Percentiles rank a stretch among this genome's conserved stretches.
Evolutionary conservation across 352 stramenopile species (phyloP).

Genomic region (Pythium phragmiticola): DNA sequence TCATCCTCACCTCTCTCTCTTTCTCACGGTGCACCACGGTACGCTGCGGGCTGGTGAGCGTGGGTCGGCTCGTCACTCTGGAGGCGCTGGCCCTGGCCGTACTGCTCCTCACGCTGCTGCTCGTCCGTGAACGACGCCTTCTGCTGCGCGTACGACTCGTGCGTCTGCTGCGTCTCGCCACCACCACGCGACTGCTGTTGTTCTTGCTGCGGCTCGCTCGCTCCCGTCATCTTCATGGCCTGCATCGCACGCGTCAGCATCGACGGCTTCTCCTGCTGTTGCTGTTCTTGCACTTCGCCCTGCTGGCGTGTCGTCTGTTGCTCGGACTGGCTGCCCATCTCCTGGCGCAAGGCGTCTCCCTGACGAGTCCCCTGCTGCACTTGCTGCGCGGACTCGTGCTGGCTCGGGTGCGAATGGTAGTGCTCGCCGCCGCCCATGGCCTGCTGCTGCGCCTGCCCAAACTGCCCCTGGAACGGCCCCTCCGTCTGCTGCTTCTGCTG

Average conservation of each 20-base stretch:
- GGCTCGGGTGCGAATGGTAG: constrained; percentile 7
- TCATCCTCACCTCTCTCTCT: not conserved
- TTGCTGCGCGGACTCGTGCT: constrained; percentile 6
- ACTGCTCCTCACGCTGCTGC: constrained; percentile 13
- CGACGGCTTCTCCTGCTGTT: constrained; percentile 19
- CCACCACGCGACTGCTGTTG: not conserved
- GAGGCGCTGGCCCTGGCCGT: constrained; percentile 6
- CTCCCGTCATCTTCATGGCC: constrained; percentile 22
- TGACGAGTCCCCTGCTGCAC: not conserved
- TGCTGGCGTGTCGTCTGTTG: not conserved
- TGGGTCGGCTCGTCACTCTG: constrained; percentile 11
- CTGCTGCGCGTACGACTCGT: not conserved
- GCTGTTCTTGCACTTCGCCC: not conserved
- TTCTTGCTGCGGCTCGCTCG: constrained; percentile 1
- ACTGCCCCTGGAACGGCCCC: not conserved
- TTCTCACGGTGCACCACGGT: not conserved
- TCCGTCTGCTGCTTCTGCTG: not conserved
- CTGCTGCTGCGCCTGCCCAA: not conserved
- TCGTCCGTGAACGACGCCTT: constrained; percentile 5
- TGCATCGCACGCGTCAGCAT: constrained; percentile 26
- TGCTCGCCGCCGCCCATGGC: not conserved
- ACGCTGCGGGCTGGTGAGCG: not conserved
- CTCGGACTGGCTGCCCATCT: not conserved
- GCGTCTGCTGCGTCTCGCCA: not conserved
- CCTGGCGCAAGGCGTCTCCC: not conserved